A percentile compares a stretch with the other conserved stretches of the same genome.
These are phyloP conservation scores for Sicyos baderoa DNA, from an alignment of 306 rosid species.

Conservation along the genomic window DNA sequence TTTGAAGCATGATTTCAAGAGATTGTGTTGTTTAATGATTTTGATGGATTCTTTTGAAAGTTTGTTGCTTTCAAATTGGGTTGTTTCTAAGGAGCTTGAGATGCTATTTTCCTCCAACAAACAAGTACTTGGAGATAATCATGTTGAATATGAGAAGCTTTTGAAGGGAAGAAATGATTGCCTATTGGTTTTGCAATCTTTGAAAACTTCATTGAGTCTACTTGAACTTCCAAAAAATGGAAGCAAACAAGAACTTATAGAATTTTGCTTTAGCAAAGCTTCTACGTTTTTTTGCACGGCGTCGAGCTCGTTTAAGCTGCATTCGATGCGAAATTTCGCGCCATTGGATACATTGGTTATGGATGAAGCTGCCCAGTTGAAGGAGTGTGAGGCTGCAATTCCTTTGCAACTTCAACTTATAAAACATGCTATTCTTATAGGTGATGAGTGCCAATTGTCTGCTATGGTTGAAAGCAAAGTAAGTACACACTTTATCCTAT, in stretches of 20 bases:
- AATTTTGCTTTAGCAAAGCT: conserved; percentile 49
- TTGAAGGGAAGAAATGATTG: conserved; percentile 32
- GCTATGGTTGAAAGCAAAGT: conserved; percentile 55
- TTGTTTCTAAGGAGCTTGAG: conserved; percentile 33
- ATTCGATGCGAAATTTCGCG: conserved; percentile 23
- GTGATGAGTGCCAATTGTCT: conserved; percentile 70
- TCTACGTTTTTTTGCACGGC: conserved; percentile 57
- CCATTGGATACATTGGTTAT: conserved; percentile 46
- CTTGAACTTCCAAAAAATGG: conserved; percentile 34
- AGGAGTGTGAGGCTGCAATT: conserved; percentile 63
- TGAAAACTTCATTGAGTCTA: conserved; percentile 30
- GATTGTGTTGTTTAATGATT: conserved; percentile 22
- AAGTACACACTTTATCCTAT: not conserved
- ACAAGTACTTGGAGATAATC: conserved; percentile 10
- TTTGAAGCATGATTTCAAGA: conserved; percentile 27
- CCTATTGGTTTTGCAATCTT: conserved; percentile 28
- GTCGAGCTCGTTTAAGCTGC: conserved; percentile 52
- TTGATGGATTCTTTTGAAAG: conserved; percentile 36
- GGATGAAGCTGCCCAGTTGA: conserved; percentile 78
- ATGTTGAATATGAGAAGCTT: conserved; percentile 23
- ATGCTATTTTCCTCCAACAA: conserved; percentile 34
- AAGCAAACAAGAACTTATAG: conserved; percentile 13
- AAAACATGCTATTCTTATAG: conserved; percentile 54
- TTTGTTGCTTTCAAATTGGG: conserved; percentile 27
- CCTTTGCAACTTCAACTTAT: conserved; percentile 50